These are phyloP conservation scores for Fraxinus paxiana DNA, from an alignment of 305 asterid species.

Conservation along the genomic window DNA sequence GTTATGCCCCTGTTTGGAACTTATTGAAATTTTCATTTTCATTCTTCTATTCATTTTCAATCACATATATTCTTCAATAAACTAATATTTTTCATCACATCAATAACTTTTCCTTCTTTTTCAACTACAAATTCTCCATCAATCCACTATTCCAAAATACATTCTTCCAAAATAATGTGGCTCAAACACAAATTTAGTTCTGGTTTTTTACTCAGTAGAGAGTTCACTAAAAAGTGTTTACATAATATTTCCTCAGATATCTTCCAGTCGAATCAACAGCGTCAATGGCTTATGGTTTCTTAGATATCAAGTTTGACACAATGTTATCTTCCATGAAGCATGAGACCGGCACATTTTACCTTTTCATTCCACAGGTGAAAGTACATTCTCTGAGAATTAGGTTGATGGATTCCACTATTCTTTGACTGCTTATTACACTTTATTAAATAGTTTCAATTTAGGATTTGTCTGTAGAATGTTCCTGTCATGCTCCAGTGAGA, in stretches of 20 bases:
- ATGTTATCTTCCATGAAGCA: constrained; percentile 43
- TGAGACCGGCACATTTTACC: constrained; percentile 60
- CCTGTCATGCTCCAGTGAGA: background rate
- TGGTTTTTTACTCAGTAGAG: constrained; percentile 7
- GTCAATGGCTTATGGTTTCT: constrained; percentile 79
- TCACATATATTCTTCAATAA: too few relatives aligned
- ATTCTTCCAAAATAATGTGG: too few relatives aligned
- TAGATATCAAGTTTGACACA: constrained; percentile 54
- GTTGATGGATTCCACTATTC: background rate
- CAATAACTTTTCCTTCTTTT: too few relatives aligned
- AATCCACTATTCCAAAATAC: too few relatives aligned
- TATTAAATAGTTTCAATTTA: background rate
- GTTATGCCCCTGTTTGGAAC: too few relatives aligned
- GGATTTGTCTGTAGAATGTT: constrained; percentile 13
- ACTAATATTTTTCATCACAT: too few relatives aligned
- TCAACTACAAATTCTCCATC: too few relatives aligned
- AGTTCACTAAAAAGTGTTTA: constrained; percentile 18
- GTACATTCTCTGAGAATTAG: constrained; percentile 15
- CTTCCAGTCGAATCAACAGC: constrained; percentile 58
- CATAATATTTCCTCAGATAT: constrained; percentile 49
- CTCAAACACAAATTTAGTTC: background rate
- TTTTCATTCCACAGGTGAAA: constrained; percentile 80
- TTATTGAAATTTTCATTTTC: too few relatives aligned
- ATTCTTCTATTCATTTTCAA: too few relatives aligned
- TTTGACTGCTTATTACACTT: constrained; percentile 3